Evolutionary conservation across 2,329 filamentous ascomycete genomes (phyloP).

Genomic region (Colletotrichum chrysophilum): DNA sequence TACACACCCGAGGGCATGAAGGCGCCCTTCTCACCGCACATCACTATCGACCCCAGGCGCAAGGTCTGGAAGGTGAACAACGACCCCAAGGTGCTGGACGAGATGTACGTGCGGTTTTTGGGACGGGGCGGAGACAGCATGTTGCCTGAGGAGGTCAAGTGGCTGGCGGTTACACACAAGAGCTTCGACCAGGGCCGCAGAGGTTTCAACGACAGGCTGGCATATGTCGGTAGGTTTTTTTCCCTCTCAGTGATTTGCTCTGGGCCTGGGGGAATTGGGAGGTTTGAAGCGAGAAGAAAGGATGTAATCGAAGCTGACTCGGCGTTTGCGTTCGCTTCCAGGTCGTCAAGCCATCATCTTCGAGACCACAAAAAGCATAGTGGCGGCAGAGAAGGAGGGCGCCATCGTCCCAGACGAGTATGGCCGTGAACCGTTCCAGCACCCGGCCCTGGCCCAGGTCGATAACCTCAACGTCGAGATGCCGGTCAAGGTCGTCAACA

Average conservation of each 20-base stretch:
- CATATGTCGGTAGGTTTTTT: slow-evolving; percentile 77
- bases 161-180: slow-evolving; percentile 97
- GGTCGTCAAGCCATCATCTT: slow-evolving; percentile 30
- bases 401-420: slow-evolving; percentile 47
- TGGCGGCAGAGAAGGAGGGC: slow-evolving; percentile 43
- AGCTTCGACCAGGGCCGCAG: slow-evolving; percentile 95
- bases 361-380: slow-evolving; percentile 52
- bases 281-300: neutral
- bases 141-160: slow-evolving; percentile 91
- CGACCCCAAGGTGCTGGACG: slow-evolving; percentile 75
- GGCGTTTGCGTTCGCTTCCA: slow-evolving; percentile 22
- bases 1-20: slow-evolving; percentile 74
- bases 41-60: slow-evolving; percentile 56
- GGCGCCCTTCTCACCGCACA: slow-evolving; percentile 69
- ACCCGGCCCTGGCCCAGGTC: slow-evolving; percentile 74
- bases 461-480: slow-evolving; percentile 70
- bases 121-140: slow-evolving; percentile 74
- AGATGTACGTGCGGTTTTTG: slow-evolving; percentile 78
- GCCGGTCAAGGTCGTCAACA: slow-evolving; percentile 66
- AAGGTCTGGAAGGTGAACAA: slow-evolving; percentile 74
- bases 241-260: neutral
- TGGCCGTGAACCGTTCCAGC: slow-evolving; percentile 69
- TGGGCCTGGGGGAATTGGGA: neutral
- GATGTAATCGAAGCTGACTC: neutral
- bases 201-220: slow-evolving; percentile 92